A percentile compares a stretch with the other conserved stretches of the same genome.
These are phyloP conservation scores for Globisporangium splendens DNA, from an alignment of 352 stramenopile species.

Conservation along the genomic window DNA sequence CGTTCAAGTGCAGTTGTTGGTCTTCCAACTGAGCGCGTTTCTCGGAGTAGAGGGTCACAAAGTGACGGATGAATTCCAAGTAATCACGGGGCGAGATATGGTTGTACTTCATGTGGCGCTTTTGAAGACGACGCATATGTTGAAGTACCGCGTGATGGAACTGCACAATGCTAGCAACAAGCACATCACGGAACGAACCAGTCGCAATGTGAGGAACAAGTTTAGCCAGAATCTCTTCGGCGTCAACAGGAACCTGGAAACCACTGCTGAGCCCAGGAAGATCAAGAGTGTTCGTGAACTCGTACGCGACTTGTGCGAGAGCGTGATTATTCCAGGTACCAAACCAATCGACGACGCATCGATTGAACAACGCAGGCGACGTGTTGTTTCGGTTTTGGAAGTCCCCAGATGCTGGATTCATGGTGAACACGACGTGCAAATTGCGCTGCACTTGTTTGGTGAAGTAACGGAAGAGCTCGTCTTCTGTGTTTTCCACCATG, in stretches of 20 bases:
- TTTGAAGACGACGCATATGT: conserved; percentile 83
- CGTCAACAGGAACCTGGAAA: conserved; percentile 48
- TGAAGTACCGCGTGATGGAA: conserved; percentile 84
- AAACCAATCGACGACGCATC: conserved; percentile 99
- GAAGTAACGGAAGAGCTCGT: conserved; percentile 96
- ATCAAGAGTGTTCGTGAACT: conserved; percentile 96
- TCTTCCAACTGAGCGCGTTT: conserved; percentile 92
- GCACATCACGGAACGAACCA: conserved; percentile 67
- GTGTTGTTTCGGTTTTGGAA: conserved; percentile 97
- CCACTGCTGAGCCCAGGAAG: conserved; percentile 85
- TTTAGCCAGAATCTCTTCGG: conserved; percentile 42
- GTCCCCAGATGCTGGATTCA: conserved; percentile 98
- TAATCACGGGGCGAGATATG: conserved; percentile 91
- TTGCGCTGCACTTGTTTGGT: conserved; percentile 98
- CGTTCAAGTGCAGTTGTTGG: conserved; percentile 97
- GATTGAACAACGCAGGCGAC: conserved; percentile 99
- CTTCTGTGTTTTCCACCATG: conserved; percentile 92
- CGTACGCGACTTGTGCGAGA: conserved; percentile 97
- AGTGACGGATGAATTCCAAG: conserved; percentile 91
- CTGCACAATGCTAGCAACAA: conserved; percentile 84
- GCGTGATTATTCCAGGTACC: conserved; percentile 98
- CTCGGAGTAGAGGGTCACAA: conserved; percentile 88
- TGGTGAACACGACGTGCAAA: conserved; percentile 99
- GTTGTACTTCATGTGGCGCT: conserved; percentile 86
- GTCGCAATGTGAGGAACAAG: conserved; percentile 72